These are phyloP conservation scores for Canariomyces notabilis DNA, from an alignment of 2,329 filamentous ascomycete genomes.

Conservation along the genomic window DNA sequence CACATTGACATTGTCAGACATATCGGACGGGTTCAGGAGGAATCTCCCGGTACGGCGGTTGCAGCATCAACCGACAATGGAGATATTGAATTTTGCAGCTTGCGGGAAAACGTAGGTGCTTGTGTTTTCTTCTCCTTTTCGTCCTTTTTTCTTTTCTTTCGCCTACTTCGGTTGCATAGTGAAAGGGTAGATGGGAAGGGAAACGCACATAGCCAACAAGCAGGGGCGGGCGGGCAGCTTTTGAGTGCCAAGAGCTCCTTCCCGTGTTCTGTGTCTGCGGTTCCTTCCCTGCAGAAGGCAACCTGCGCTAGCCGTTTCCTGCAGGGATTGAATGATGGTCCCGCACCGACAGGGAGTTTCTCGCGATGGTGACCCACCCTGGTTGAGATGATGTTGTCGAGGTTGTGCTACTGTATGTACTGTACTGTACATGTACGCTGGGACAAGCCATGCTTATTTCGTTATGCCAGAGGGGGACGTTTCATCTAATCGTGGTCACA, in stretches of 20 bases:
- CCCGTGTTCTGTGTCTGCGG: constrained; percentile 6
- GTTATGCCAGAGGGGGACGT: too few species aligned
- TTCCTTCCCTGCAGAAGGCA: neutral
- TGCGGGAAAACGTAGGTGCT: neutral
- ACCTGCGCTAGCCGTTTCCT: neutral
- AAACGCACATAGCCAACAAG: constrained; percentile 15
- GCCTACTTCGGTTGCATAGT: too few species aligned
- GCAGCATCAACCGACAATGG: constrained; percentile 10
- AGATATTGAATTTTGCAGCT: neutral
- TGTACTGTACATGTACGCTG: too few species aligned
- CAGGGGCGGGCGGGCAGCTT: constrained; percentile 16
- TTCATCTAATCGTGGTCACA: too few species aligned
- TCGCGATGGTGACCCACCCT: neutral
- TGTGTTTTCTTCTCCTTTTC: too few species aligned
- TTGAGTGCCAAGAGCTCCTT: constrained; percentile 23
- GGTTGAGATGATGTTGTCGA: too few species aligned
- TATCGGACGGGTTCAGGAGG: constrained; percentile 15
- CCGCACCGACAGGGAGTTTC: neutral
- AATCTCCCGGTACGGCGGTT: constrained; percentile 12
- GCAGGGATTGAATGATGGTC: neutral
- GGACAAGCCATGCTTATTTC: too few species aligned
- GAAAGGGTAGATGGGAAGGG: constrained; percentile 4
- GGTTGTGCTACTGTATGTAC: too few species aligned
- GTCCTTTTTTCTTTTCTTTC: neutral
- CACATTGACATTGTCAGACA: constrained; percentile 26